Evolutionary conservation across 2,329 filamentous ascomycete species (phyloP).

Genomic region (Diaporthe citrichinensis): DNA sequence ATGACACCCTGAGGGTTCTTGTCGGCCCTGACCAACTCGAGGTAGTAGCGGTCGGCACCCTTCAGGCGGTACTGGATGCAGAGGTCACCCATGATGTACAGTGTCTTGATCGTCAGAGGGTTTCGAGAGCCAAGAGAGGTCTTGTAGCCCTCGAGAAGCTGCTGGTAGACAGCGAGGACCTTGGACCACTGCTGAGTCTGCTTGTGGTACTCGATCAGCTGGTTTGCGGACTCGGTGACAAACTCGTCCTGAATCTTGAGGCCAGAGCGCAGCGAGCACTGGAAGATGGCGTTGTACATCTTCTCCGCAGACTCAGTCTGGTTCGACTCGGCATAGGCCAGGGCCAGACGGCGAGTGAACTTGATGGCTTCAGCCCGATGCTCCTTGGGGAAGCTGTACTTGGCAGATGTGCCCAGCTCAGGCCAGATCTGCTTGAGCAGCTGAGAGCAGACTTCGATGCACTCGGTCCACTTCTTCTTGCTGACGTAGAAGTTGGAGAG

Average conservation of each 20-base stretch:
- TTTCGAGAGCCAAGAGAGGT: constrained; percentile 42
- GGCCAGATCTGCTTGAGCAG: constrained; percentile 43
- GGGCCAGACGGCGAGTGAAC: constrained; percentile 42
- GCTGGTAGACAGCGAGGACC: constrained; percentile 43
- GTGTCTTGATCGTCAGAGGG: constrained; percentile 41
- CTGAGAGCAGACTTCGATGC: constrained; percentile 40
- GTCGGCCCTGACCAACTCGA: constrained; percentile 44
- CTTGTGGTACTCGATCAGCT: constrained; percentile 43
- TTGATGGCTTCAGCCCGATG: constrained; percentile 40
- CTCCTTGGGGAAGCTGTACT: constrained; percentile 42
- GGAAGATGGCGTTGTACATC: constrained; percentile 43
- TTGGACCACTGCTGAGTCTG: constrained; percentile 43
- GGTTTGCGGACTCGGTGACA: constrained; percentile 42
- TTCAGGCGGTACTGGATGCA: constrained; percentile 45
- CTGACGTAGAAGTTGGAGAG: constrained; percentile 41
- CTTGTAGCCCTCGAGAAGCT: constrained; percentile 43
- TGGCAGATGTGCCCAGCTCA: constrained; percentile 40
- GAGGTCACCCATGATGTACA: constrained; percentile 43
- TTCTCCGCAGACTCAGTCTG: constrained; percentile 45
- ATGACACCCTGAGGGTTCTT: constrained; percentile 53
- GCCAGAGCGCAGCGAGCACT: constrained; percentile 44
- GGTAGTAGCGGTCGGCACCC: constrained; percentile 46
- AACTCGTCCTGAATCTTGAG: constrained; percentile 43
- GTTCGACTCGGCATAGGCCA: constrained; percentile 42
- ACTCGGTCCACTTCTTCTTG: constrained; percentile 41